A percentile compares a stretch with the other conserved stretches of the same genome.
Evolutionary conservation across 1,284 basidiomycete genomes (phyloP).

Genomic region (Marasmius sp.): DNA sequence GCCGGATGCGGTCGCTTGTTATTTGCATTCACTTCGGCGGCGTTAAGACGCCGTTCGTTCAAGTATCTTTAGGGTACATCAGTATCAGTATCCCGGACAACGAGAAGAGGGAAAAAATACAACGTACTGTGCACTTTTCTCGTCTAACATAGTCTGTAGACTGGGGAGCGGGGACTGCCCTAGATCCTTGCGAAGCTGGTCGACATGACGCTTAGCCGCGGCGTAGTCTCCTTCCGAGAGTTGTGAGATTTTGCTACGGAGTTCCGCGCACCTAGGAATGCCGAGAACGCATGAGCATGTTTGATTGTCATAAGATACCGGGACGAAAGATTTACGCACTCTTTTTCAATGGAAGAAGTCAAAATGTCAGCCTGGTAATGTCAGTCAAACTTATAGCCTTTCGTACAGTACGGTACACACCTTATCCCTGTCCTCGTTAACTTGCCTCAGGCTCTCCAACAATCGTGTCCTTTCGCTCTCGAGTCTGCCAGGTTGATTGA

Average conservation of each 20-base stretch:
- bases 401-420: background rate
- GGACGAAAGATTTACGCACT: constrained; percentile 41
- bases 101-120: background rate
- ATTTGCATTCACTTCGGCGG: constrained; percentile 19
- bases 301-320: background rate
- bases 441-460: constrained; percentile 6
- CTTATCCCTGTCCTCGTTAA: constrained; percentile 14
- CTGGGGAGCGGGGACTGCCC: constrained; percentile 71
- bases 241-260: constrained; percentile 60
- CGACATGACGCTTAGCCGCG: constrained; percentile 69
- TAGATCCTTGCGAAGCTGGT: constrained; percentile 68
- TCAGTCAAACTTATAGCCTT: background rate
- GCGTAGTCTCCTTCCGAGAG: constrained; percentile 76
- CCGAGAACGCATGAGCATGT: background rate
- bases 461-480: constrained; percentile 11
- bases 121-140: constrained; percentile 69
- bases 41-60: constrained; percentile 41
- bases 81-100: constrained; percentile 3
- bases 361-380: constrained; percentile 35
- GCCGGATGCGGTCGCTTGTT: constrained; percentile 2
- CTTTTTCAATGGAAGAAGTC: constrained; percentile 49
- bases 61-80: constrained; percentile 35
- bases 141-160: constrained; percentile 69
- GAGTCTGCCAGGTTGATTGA: constrained; percentile 29
- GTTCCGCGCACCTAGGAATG: constrained; percentile 51